Evolutionary conservation across 192 early-diverging fungal genomes (phyloP).

Genomic region (Backusella tarrabulga): DNA sequence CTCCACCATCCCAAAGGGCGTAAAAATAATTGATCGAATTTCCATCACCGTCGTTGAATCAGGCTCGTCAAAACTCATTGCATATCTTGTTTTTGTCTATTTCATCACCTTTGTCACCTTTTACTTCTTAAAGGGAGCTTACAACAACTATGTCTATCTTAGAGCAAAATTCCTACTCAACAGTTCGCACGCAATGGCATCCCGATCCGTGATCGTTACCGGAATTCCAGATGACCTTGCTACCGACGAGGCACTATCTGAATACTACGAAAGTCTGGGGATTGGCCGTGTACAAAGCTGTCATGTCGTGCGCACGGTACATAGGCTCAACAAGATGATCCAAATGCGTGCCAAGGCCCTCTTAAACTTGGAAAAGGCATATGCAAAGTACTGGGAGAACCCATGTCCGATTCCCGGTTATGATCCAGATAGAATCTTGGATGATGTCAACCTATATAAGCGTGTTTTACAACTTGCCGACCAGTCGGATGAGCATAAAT

Average conservation of each 20-base stretch:
- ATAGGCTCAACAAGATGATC: conserved; percentile 37
- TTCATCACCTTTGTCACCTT: conserved; percentile 24
- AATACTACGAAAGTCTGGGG: conserved; percentile 53
- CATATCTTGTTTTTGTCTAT: conserved; percentile 33
- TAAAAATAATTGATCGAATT: conserved; percentile 5
- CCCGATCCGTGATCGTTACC: conserved; percentile 54
- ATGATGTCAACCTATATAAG: conserved; percentile 33
- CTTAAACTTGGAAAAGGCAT: conserved; percentile 51
- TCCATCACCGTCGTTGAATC: conserved; percentile 26
- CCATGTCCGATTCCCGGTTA: conserved; percentile 63
- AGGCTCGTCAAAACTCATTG: conserved; percentile 18
- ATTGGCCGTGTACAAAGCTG: conserved; percentile 54
- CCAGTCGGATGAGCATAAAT: not conserved
- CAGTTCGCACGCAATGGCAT: not conserved
- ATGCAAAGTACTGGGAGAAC: conserved; percentile 60
- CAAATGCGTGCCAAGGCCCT: conserved; percentile 51
- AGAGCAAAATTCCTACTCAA: conserved; percentile 21
- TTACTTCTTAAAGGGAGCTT: conserved; percentile 24
- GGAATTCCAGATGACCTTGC: conserved; percentile 48
- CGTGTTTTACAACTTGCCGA: not conserved
- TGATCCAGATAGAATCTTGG: conserved; percentile 45
- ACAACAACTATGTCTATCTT: conserved; percentile 17
- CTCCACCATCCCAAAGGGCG: not conserved
- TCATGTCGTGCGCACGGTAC: conserved; percentile 50
- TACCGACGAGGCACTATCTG: conserved; percentile 45